phyloP scores from a whole-genome alignment of 2,329 filamentous ascomycete genomes.

The Immersiporthe knoxdaviesiana region DNA sequence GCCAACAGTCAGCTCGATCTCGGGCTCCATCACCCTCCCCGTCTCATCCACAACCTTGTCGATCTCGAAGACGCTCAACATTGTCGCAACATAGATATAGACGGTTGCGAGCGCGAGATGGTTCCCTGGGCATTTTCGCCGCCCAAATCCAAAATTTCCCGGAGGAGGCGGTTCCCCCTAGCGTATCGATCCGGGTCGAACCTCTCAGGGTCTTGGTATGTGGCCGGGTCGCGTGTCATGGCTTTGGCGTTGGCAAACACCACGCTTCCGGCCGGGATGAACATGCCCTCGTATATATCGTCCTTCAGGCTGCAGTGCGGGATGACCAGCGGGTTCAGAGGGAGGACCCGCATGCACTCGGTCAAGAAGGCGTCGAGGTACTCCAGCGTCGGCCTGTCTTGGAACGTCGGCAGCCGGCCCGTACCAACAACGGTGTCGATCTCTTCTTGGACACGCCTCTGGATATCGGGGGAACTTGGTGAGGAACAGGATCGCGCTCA shows the following conservation, averaged over 20 bases:
- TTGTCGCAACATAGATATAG: constrained; percentile 44
- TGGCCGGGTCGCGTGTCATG: constrained; percentile 47
- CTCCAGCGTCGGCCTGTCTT: constrained; percentile 47
- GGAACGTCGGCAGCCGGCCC: constrained; percentile 49
- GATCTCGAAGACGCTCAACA: constrained; percentile 33
- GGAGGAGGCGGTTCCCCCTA: constrained; percentile 48
- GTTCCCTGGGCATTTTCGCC: constrained; percentile 44
- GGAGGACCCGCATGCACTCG: constrained; percentile 50
- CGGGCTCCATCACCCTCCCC: constrained; percentile 31
- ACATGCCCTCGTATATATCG: constrained; percentile 59
- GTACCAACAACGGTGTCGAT: constrained; percentile 52
- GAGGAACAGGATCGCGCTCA: constrained; percentile 48
- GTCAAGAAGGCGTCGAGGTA: constrained; percentile 52
- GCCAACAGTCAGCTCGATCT: constrained; percentile 31
- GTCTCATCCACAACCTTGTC: constrained; percentile 30
- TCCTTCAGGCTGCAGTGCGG: constrained; percentile 59
- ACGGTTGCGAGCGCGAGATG: constrained; percentile 36
- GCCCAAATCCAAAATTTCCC: constrained; percentile 57
- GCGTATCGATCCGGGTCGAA: constrained; percentile 54
- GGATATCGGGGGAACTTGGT: constrained; percentile 47
- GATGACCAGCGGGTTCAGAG: constrained; percentile 53
- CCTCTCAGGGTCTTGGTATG: constrained; percentile 46
- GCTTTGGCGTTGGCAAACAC: constrained; percentile 44
- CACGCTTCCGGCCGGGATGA: constrained; percentile 58
- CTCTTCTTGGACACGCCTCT: constrained; percentile 49